Conservation (phyloP, 768 basidiomycete genomes). For the Multifurca ochricompacta region DNA sequence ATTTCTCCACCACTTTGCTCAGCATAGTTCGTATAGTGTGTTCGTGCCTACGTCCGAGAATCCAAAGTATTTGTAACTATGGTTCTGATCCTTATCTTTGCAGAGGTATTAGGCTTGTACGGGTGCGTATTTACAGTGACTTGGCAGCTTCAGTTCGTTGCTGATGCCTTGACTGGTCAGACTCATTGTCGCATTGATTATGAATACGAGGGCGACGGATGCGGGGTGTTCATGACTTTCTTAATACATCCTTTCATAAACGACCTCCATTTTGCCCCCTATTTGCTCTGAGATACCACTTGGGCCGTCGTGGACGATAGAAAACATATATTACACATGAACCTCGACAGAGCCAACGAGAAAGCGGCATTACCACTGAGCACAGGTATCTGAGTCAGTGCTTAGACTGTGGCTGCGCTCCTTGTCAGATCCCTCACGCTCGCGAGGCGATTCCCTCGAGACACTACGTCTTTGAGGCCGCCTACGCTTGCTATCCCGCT, state of each 20-base stretch:
- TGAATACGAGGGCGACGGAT: conserved; percentile 34
- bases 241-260: not conserved
- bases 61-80: conserved; percentile 91
- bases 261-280: too few species aligned
- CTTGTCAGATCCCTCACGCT: not conserved
- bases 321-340: not conserved
- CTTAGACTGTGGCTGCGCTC: conserved; percentile 4
- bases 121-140: conserved; percentile 31
- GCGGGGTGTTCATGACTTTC: conserved; percentile 14
- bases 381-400: not conserved
- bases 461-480: conserved; percentile 25
- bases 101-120: conserved; percentile 89
- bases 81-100: conserved; percentile 97
- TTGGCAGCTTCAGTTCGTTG: not conserved
- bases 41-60: conserved; percentile 95
- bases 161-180: conserved; percentile 21
- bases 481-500: conserved; percentile 34
- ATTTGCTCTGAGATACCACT: not conserved
- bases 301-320: not conserved
- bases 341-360: not conserved
- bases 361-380: not conserved
- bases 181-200: conserved; percentile 46
- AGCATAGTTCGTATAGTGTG: conserved; percentile 37
- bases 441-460: conserved; percentile 18
- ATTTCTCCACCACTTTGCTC: not conserved